A percentile compares a stretch with the other conserved stretches of the same genome.
Conservation (phyloP, 331 rosid genomes). For the Arachis monticola region DNA sequence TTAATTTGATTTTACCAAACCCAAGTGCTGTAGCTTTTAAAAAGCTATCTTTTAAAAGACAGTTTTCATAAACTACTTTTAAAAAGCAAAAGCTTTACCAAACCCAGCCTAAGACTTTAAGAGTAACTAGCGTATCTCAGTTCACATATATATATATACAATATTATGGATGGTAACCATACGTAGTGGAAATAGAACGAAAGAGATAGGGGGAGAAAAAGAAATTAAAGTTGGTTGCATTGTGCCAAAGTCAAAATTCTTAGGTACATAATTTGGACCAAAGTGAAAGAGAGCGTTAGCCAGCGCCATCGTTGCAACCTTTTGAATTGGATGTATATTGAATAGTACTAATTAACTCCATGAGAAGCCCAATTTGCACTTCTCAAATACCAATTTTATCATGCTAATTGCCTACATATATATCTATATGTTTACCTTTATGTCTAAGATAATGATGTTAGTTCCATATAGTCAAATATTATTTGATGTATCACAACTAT, state of each 20-base stretch:
- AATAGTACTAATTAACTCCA: not conserved
- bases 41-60: no score
- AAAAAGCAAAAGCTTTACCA: no score
- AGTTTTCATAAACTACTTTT: no score
- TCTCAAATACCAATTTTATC: not conserved
- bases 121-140: no score
- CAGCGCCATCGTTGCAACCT: not conserved
- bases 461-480: not conserved
- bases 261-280: conserved; percentile 5
- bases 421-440: not conserved
- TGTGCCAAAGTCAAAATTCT: not conserved
- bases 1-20: no score
- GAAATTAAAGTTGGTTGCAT: not conserved
- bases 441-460: not conserved
- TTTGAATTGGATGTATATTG: not conserved
- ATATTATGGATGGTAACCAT: not conserved
- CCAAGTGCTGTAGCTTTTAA: no score
- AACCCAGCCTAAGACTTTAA: no score
- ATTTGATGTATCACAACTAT: not conserved
- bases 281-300: not conserved
- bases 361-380: not conserved
- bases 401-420: not conserved
- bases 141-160: no score
- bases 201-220: no score
- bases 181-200: not conserved